Conservation (phyloP, 1,284 basidiomycete genomes). For the Cutaneotrichosporon sp. region DNA sequence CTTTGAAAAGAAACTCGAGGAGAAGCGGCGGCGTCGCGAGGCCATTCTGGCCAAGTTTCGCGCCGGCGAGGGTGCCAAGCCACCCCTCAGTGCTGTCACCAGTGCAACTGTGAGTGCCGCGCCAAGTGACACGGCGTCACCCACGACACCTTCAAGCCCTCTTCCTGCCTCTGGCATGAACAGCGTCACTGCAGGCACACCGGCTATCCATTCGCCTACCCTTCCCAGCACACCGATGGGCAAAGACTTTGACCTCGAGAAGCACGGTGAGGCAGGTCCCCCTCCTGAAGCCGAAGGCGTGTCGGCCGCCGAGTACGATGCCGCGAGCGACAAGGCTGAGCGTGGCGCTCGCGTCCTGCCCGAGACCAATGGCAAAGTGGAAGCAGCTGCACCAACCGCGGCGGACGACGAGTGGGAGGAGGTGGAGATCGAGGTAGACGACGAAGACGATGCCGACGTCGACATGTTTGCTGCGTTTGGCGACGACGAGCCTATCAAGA, state of each 20-base stretch:
- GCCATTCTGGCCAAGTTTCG: constrained; percentile 78
- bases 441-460: constrained; percentile 63
- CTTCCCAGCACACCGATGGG: constrained; percentile 35
- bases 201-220: constrained; percentile 15
- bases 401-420: constrained; percentile 51
- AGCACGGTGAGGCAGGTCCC: constrained; percentile 18
- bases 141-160: background rate
- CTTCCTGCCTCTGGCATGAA: constrained; percentile 25
- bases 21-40: constrained; percentile 69
- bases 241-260: constrained; percentile 39
- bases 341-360: background rate
- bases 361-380: background rate
- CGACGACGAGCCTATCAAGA: constrained; percentile 54
- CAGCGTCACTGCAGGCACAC: constrained; percentile 22
- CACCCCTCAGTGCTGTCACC: constrained; percentile 2
- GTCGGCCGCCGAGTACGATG: constrained; percentile 85
- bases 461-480: constrained; percentile 81
- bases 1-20: constrained; percentile 67
- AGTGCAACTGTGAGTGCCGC: background rate
- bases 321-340: constrained; percentile 57
- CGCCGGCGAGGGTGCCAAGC: constrained; percentile 13
- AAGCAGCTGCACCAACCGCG: background rate
- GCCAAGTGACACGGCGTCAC: background rate
- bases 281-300: constrained; percentile 28
- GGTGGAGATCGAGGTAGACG: constrained; percentile 56